Conservation (phyloP, 306 rosid genomes). For the Cajanus cajan region DNA sequence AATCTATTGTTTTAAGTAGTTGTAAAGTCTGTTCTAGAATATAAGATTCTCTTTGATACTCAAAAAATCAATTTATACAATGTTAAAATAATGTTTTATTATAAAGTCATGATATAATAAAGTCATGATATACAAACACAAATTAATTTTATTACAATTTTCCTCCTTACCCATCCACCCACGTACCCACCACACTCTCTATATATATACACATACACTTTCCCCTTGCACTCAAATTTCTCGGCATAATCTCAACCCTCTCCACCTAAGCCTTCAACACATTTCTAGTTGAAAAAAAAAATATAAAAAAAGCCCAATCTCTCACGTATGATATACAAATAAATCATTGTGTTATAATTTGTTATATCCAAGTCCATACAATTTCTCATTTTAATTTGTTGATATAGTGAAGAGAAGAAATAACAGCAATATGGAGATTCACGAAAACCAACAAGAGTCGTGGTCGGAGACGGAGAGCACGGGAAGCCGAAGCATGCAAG, state of each 20-base stretch:
- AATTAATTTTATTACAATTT: background rate
- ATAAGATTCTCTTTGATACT: no score
- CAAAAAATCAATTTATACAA: no score
- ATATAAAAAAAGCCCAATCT: no score
- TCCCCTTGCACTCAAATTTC: background rate
- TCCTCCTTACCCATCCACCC: conserved; percentile 1
- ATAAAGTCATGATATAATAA: no score
- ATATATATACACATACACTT: background rate
- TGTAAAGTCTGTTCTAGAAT: no score
- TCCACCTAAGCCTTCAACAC: background rate
- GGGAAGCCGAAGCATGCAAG: conserved; percentile 41
- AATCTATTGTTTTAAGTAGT: no score
- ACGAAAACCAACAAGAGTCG: conserved; percentile 55
- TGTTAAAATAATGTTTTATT: no score
- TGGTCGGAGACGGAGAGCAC: conserved; percentile 62
- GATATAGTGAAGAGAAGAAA: background rate
- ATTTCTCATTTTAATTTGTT: background rate
- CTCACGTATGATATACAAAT: no score
- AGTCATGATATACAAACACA: no score
- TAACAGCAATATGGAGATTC: conserved; percentile 55
- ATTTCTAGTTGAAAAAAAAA: background rate
- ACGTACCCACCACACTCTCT: background rate
- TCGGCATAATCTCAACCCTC: background rate
- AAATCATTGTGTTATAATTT: background rate
- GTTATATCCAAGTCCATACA: background rate